These are phyloP conservation scores for Penicillium salamii DNA, from an alignment of 495 filamentous ascomycete genomes.

Conservation along the genomic window DNA sequence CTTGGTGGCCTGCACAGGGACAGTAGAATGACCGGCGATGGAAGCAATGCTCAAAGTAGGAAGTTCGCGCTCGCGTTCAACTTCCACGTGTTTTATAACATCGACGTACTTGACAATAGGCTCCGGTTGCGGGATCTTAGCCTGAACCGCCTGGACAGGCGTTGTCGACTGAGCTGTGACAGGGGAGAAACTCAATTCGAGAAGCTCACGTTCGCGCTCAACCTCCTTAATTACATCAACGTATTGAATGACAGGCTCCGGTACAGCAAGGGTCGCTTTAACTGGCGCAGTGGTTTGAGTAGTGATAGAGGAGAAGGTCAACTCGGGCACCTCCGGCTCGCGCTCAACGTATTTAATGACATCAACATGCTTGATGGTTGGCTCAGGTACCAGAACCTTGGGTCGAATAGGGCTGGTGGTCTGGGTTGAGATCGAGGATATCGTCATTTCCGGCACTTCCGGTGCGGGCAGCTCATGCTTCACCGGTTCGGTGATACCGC, in stretches of 20 bases:
- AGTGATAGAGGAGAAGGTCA: conserved; percentile 28
- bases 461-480: conserved; percentile 18
- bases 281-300: conserved; percentile 33
- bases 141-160: conserved; percentile 5
- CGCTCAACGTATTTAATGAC: conserved; percentile 9
- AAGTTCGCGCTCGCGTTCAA: not conserved
- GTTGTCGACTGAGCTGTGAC: not conserved
- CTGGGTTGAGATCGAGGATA: conserved; percentile 14
- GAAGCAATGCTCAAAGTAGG: not conserved
- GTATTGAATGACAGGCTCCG: conserved; percentile 13
- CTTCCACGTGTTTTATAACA: conserved; percentile 2
- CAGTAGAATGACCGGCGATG: not conserved
- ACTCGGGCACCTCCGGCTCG: conserved; percentile 19
- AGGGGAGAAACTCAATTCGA: conserved; percentile 5
- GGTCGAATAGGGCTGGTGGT: not conserved
- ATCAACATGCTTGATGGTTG: conserved; percentile 8
- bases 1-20: not conserved
- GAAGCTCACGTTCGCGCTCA: conserved; percentile 3
- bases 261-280: conserved; percentile 15
- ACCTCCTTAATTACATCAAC: conserved; percentile 6
- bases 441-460: conserved; percentile 19
- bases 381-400: conserved; percentile 2
- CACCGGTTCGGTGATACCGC: conserved; percentile 31
- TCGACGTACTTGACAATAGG: conserved; percentile 4
- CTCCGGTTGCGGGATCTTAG: conserved; percentile 9